Percentiles rank a stretch among this genome's conserved stretches.
These are phyloP conservation scores for Fonsecaea monophora DNA, from an alignment of 2,329 filamentous ascomycete genomes.

Conservation along the genomic window DNA sequence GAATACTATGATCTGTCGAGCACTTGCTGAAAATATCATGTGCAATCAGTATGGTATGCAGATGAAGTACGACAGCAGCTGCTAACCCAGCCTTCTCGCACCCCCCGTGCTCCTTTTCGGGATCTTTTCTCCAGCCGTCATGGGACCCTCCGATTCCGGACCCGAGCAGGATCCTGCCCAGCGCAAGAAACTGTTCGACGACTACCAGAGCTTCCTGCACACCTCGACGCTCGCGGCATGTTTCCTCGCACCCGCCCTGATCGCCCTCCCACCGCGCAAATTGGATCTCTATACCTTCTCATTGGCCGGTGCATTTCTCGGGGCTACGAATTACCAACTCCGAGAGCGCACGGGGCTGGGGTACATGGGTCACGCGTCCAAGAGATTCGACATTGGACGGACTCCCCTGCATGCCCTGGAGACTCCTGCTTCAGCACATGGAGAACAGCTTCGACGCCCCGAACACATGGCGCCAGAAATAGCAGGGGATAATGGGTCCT, in stretches of 20 bases:
- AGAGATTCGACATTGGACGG: not conserved
- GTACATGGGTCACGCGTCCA: conserved; percentile 45
- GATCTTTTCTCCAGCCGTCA: not conserved
- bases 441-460: conserved; percentile 37
- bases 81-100: not conserved
- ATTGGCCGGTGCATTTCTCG: conserved; percentile 57
- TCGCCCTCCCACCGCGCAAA: conserved; percentile 66
- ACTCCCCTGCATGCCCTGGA: conserved; percentile 13
- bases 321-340: conserved; percentile 58
- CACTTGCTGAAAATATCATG: not conserved
- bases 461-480: conserved; percentile 36
- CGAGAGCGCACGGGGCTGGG: conserved; percentile 50
- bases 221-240: conserved; percentile 58
- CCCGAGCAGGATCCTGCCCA: conserved; percentile 2
- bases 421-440: conserved; percentile 27
- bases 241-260: conserved; percentile 62
- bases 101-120: not conserved
- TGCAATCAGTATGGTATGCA: not conserved
- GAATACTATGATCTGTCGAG: not conserved
- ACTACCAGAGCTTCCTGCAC: conserved; percentile 41
- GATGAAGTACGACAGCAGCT: not conserved
- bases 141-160: conserved; percentile 12
- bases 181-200: conserved; percentile 24
- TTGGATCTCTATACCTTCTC: conserved; percentile 66
- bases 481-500: conserved; percentile 8